Conservation (phyloP, 2,329 filamentous ascomycete species). For the Botrytis aclada region DNA sequence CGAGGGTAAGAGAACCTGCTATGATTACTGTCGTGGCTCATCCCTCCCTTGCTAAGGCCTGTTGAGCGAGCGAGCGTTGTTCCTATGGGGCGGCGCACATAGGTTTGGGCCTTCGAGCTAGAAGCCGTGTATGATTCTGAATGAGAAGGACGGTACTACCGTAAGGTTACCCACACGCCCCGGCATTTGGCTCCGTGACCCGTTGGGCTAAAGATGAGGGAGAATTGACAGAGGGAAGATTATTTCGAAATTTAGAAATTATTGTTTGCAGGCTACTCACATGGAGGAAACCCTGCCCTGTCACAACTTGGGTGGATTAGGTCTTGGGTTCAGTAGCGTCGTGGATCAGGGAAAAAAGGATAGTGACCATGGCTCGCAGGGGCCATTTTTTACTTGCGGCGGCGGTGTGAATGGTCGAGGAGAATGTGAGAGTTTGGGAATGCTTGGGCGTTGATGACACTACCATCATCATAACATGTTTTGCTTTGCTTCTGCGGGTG, state of each 20-base stretch:
- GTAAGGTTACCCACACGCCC: slow-evolving; percentile 21
- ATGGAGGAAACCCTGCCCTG: slow-evolving; percentile 21
- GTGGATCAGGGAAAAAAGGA: slow-evolving; percentile 16
- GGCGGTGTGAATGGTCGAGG: slow-evolving; percentile 17
- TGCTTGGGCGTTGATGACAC: slow-evolving; percentile 6
- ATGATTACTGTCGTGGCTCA: slow-evolving; percentile 19
- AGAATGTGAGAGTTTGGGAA: background rate
- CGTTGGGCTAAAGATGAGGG: slow-evolving; percentile 22
- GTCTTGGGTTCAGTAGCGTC: slow-evolving; percentile 5
- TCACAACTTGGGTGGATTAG: slow-evolving; percentile 8
- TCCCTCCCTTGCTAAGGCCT: slow-evolving; percentile 20
- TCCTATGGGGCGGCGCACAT: slow-evolving; percentile 16
- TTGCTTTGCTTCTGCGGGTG: background rate
- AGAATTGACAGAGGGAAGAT: slow-evolving; percentile 6
- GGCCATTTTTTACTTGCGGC: slow-evolving; percentile 3
- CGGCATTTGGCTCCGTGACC: slow-evolving; percentile 29
- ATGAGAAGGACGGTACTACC: slow-evolving; percentile 26
- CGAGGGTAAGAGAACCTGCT: slow-evolving; percentile 17
- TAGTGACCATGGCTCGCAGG: slow-evolving; percentile 13
- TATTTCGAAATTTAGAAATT: slow-evolving; percentile 20
- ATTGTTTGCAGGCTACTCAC: slow-evolving; percentile 24
- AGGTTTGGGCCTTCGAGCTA: slow-evolving; percentile 19
- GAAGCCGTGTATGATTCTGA: slow-evolving; percentile 22
- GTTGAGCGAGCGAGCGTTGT: slow-evolving; percentile 20
- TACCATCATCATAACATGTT: background rate